These are phyloP conservation scores for Alectoria sarmentosa DNA, from an alignment of 495 filamentous ascomycete genomes.

Conservation along the genomic window DNA sequence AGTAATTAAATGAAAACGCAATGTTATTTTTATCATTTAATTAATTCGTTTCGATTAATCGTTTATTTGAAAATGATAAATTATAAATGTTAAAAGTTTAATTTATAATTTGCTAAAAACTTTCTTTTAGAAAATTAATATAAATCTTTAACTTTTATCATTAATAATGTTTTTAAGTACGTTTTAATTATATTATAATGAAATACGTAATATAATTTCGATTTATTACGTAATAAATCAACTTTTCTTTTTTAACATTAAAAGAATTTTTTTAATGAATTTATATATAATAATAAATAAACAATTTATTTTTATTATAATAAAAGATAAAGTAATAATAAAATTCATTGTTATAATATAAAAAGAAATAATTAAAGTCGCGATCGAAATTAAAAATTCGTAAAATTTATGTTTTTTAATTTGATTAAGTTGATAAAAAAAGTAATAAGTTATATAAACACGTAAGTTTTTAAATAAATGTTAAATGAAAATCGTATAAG, in stretches of 20 bases:
- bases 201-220: background rate
- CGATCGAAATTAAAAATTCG: background rate
- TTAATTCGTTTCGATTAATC: too few relatives aligned
- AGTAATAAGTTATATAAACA: background rate
- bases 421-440: background rate
- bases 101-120: too few relatives aligned
- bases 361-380: too few relatives aligned
- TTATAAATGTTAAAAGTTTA: too few relatives aligned
- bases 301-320: background rate
- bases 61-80: too few relatives aligned
- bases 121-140: background rate
- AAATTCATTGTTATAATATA: too few relatives aligned
- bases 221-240: background rate
- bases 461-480: background rate
- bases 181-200: conserved; percentile 4
- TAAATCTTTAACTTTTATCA: background rate
- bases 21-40: too few relatives aligned
- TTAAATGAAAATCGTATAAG: conserved; percentile 5
- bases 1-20: too few relatives aligned
- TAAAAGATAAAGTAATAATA: conserved; percentile 1
- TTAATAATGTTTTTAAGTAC: background rate
- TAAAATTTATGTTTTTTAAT: background rate
- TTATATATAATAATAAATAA: conserved; percentile 10
- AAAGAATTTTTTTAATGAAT: background rate
- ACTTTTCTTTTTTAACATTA: background rate